A percentile compares a stretch with the other conserved stretches of the same genome.
Evolutionary conservation across 345 rosid species (phyloP).

Genomic region (Eucalyptus coolabah): DNA sequence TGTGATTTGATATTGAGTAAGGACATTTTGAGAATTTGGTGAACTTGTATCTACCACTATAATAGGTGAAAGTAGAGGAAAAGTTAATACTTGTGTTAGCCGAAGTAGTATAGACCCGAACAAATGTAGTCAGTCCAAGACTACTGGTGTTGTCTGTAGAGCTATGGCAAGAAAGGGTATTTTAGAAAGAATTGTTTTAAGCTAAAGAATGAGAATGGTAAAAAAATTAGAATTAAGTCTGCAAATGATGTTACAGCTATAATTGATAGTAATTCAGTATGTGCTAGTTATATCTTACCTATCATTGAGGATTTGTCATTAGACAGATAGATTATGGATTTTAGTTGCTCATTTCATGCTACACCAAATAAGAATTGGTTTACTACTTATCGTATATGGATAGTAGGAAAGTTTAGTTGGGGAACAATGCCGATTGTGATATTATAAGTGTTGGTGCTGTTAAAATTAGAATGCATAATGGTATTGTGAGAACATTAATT

Average conservation of each 20-base stretch:
- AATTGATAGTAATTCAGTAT: too few relatives aligned
- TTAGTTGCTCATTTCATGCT: background rate
- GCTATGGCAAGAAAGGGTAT: background rate
- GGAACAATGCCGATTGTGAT: too few relatives aligned
- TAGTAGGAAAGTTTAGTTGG: background rate
- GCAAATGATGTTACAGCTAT: background rate
- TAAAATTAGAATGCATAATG: background rate
- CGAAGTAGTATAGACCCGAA: fast-evolving
- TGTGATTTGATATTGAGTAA: background rate
- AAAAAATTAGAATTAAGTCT: background rate
- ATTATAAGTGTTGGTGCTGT: background rate
- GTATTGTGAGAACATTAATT: too few relatives aligned
- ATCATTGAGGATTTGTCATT: background rate
- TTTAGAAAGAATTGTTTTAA: background rate
- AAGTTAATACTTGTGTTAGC: background rate
- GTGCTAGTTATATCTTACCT: background rate
- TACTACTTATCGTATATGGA: background rate
- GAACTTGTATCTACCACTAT: background rate
- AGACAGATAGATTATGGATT: background rate
- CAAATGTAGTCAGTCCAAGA: background rate
- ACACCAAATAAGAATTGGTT: background rate
- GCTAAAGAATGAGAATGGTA: background rate
- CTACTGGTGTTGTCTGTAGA: background rate
- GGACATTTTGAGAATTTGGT: background rate
- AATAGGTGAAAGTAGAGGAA: background rate